A percentile compares a stretch with the other conserved stretches of the same genome.
phyloP scores from a whole-genome alignment of 306 rosid genomes.

The Rosa rugosa region DNA sequence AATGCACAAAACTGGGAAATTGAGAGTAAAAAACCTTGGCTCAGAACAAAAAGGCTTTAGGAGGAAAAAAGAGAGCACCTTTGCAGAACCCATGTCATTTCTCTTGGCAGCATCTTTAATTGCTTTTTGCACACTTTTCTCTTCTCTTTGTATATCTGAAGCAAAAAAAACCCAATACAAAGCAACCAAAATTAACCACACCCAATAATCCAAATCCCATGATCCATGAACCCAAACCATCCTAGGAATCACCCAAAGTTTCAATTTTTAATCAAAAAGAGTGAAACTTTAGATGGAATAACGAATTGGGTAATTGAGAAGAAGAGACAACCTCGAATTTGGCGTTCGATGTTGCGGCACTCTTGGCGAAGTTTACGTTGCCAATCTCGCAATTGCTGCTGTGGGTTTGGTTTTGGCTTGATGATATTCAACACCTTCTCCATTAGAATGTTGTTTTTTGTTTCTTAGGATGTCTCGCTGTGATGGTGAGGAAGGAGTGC shows the following conservation, averaged over 20 bases:
- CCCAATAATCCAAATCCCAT: slow-evolving; percentile 1
- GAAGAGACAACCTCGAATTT: slow-evolving; percentile 62
- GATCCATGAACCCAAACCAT: slow-evolving; percentile 2
- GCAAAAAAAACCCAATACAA: slow-evolving; percentile 7
- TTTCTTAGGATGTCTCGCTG: background rate
- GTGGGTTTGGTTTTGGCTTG: slow-evolving; percentile 82
- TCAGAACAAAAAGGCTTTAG: background rate
- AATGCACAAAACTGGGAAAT: background rate
- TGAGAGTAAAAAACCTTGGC: background rate
- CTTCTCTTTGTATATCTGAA: slow-evolving; percentile 86
- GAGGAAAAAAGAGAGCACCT: slow-evolving; percentile 44
- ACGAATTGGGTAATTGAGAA: background rate
- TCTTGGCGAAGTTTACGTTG: slow-evolving; percentile 91
- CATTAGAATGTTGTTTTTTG: slow-evolving; percentile 34
- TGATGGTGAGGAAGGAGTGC: background rate
- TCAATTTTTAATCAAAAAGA: background rate
- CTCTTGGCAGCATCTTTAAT: slow-evolving; percentile 94
- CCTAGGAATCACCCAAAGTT: background rate
- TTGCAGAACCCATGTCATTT: slow-evolving; percentile 94
- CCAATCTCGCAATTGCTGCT: slow-evolving; percentile 87
- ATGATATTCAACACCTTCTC: slow-evolving; percentile 74
- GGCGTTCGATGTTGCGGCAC: slow-evolving; percentile 93
- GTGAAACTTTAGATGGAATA: background rate
- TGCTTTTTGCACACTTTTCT: slow-evolving; percentile 83
- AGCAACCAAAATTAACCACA: slow-evolving; percentile 4